Conservation (phyloP, 257 asterid species). For the Ajuga chamaepitys region DNA sequence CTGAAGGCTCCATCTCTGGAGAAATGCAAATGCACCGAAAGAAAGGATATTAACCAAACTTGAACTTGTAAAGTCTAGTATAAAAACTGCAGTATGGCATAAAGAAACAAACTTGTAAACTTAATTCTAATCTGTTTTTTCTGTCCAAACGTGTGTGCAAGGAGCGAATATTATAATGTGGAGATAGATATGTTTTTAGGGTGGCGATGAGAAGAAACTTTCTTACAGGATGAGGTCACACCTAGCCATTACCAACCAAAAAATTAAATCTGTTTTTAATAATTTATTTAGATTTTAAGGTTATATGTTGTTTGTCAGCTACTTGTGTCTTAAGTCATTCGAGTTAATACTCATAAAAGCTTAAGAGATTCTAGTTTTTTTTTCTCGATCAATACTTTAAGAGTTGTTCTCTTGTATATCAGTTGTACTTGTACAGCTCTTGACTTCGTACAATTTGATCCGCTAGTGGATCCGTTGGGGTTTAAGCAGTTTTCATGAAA, state of each 20-base stretch:
- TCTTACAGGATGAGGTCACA: constrained; percentile 16
- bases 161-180: not conserved
- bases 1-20: constrained; percentile 19
- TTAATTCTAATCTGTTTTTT: not conserved
- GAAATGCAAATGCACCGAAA: not conserved
- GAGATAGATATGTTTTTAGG: constrained; percentile 6
- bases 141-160: not conserved
- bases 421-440: no score
- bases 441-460: no score
- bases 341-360: not conserved
- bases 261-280: not conserved
- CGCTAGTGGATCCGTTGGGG: no score
- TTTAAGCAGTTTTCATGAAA: no score
- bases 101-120: not conserved
- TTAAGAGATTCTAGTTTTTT: no score
- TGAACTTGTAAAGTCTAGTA: no score
- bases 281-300: not conserved
- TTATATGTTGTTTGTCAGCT: not conserved
- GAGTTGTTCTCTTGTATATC: no score
- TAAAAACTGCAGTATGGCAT: not conserved
- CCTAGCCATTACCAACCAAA: constrained; percentile 23
- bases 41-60: not conserved
- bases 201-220: constrained; percentile 15
- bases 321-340: no score
- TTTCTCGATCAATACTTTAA: no score